These are phyloP conservation scores for Eucalyptus dawsonii DNA, from an alignment of 345 rosid genomes.

Conservation along the genomic window DNA sequence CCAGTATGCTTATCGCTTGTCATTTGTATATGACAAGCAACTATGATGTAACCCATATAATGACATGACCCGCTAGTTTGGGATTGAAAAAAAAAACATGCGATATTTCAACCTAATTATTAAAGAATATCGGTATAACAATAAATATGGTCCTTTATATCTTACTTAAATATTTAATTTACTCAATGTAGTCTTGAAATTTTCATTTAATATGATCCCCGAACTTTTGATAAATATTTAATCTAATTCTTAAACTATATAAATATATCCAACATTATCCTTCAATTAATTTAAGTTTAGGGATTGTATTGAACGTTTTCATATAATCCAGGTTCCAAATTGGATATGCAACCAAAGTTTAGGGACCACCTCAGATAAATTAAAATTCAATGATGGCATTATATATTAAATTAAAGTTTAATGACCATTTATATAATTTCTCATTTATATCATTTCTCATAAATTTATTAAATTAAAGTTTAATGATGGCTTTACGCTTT, in stretches of 20 bases:
- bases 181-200: no score
- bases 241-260: fast-evolving
- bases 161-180: no score
- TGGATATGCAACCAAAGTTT: no score
- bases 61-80: neutral
- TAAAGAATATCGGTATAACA: neutral
- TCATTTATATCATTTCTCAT: no score
- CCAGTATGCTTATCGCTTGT: neutral
- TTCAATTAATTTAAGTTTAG: no score
- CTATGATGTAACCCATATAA: neutral
- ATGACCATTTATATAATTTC: fast-evolving
- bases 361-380: fast-evolving
- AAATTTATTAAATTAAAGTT: no score
- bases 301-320: fast-evolving
- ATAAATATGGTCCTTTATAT: no score
- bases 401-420: no score
- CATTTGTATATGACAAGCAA: neutral
- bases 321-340: fast-evolving
- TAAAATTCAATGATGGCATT: no score
- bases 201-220: no score
- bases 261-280: neutral
- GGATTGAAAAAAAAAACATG: neutral
- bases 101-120: neutral
- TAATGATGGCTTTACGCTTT: neutral
- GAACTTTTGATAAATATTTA: fast-evolving